phyloP scores from a whole-genome alignment of 2,329 filamentous ascomycete species.

The Neonectria sp. region DNA sequence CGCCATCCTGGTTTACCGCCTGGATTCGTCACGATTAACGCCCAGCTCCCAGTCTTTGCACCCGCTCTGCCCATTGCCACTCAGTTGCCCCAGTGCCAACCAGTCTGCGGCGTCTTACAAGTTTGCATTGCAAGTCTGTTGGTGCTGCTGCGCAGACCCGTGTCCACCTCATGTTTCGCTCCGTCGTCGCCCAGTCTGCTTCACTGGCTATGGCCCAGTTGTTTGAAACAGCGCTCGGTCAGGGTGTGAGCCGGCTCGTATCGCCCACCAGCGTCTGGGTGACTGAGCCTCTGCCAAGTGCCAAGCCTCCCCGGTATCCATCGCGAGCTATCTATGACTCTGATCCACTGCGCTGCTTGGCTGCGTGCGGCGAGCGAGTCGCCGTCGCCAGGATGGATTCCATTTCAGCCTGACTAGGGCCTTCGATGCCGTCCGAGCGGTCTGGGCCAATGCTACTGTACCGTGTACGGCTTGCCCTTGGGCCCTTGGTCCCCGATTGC shows the following conservation, averaged over 20 bases:
- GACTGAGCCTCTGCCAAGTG: conserved; percentile 24
- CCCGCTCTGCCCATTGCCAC: conserved; percentile 32
- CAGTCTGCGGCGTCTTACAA: conserved; percentile 7
- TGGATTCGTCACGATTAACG: conserved; percentile 43
- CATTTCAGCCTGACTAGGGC: conserved; percentile 25
- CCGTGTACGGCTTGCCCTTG: background rate
- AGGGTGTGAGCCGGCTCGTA: conserved; percentile 31
- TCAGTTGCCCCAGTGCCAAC: conserved; percentile 23
- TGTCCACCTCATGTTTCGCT: conserved; percentile 35
- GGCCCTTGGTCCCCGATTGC: conserved; percentile 3
- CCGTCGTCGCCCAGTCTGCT: conserved; percentile 28
- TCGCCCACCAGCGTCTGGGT: conserved; percentile 13
- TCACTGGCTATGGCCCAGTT: conserved; percentile 12
- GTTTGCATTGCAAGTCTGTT: background rate
- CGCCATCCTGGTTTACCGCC: conserved; percentile 27
- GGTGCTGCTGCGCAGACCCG: background rate
- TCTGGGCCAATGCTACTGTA: conserved; percentile 4
- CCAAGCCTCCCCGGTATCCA: conserved; percentile 4
- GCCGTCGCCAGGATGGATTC: conserved; percentile 13
- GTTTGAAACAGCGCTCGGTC: conserved; percentile 28
- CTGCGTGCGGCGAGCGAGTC: conserved; percentile 6
- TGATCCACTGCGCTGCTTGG: conserved; percentile 5
- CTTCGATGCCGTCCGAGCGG: conserved; percentile 13
- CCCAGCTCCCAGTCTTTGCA: conserved; percentile 31
- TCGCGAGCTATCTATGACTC: conserved; percentile 7